phyloP scores from a whole-genome alignment of 169 alveolate genomes.

The Babesia gibsoni region DNA sequence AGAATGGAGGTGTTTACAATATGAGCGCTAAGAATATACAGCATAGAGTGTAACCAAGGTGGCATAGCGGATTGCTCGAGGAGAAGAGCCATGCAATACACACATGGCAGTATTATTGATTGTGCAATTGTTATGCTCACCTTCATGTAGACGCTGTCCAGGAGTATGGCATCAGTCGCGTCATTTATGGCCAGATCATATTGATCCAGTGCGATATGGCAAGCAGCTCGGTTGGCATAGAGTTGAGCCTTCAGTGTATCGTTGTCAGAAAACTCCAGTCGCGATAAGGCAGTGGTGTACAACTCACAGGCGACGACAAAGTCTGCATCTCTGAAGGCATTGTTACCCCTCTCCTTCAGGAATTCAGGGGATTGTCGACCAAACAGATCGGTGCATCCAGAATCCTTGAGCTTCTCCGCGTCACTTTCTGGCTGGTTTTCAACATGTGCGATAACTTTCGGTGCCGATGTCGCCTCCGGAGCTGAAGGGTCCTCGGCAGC shows the following conservation, averaged over 20 bases:
- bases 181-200: conserved; percentile 77
- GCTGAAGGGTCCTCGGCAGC: too few species aligned
- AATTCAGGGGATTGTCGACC: conserved; percentile 38
- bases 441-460: too few species aligned
- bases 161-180: conserved; percentile 72
- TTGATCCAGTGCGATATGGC: conserved; percentile 71
- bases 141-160: conserved; percentile 71
- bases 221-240: conserved; percentile 82
- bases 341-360: conserved; percentile 64
- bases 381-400: conserved; percentile 25
- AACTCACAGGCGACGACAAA: conserved; percentile 58
- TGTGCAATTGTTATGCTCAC: conserved; percentile 34
- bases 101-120: too few species aligned
- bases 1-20: too few species aligned
- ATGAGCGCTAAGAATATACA: too few species aligned
- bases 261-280: conserved; percentile 64
- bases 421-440: neutral
- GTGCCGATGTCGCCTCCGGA: too few species aligned
- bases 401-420: neutral
- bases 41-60: too few species aligned
- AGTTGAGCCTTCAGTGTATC: conserved; percentile 59
- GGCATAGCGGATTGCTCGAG: too few species aligned
- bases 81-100: too few species aligned
- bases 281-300: conserved; percentile 64
- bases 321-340: conserved; percentile 34